Base-by-base conservation (phyloP, 805 yeast genomes). In the Monosporozyma yasuniensis region DNA sequence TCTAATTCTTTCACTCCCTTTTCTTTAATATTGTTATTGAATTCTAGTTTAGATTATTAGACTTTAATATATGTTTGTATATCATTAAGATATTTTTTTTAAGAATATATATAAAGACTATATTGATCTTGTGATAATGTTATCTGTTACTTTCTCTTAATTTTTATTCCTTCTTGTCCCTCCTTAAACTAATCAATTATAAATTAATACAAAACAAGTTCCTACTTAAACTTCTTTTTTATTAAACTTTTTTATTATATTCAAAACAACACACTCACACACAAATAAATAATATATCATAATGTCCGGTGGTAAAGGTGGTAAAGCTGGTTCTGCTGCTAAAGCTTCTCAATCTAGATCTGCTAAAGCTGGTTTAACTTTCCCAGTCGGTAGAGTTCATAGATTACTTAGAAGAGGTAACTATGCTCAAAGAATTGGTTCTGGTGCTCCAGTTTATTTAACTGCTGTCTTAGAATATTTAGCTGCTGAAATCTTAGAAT, bases 331-430 rank as follows among this genome's bases (percentile, higher is more conserved):
- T 69, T 78, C 95, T 61, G 74, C 95, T 65, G 90, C 88, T 72
- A 91, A 91, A 77, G 89, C 95, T 67, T 84, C 97, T 69, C 93
- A 91, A 78, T 86, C 97, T 51, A 88, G 98, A 83, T 91, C 98
- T 63, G 84, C 96, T 58, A 91, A 89, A 80, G 97, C 98, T 70
- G 98, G 97, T 74, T 82, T 91, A 70, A 87, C 95, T 66, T 91
- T 91, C 95, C 98, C 98, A 78, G 98, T 91, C 61, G 98, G 98
- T 74, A 90, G 98, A 83, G 93, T 91, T 63, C 96, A 91, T 80
- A 84, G 97, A 78, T 80, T 90, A 64, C 77, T 91, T 69, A 87
- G 95, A 83, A 88, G 85, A 77, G 96, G 96, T 72, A 87, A 90
- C 84, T 87, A 91, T 78, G 95, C 97, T 68, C 95, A 90, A 78